phyloP scores from a whole-genome alignment of 306 rosid genomes.

The cucumber (Cucumis sativus) region DNA sequence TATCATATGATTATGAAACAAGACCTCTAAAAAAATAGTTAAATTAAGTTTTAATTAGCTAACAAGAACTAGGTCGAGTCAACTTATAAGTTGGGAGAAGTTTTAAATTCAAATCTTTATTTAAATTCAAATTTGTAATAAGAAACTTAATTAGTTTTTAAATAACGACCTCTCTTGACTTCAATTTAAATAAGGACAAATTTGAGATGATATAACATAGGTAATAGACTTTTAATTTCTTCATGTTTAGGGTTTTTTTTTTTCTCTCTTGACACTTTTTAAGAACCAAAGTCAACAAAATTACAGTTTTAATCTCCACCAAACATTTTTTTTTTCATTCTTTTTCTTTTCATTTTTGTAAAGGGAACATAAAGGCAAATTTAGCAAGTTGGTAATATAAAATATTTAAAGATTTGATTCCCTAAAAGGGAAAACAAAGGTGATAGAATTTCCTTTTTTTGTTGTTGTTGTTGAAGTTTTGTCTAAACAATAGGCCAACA shows the following conservation, averaged over 20 bases:
- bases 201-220: background rate
- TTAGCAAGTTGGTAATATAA: background rate
- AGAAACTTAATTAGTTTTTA: too few relatives aligned
- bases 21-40: background rate
- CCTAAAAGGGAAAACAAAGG: background rate
- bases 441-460: background rate
- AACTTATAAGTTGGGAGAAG: too few relatives aligned
- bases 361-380: background rate
- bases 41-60: too few relatives aligned
- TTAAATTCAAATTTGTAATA: too few relatives aligned
- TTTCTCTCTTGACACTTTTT: background rate
- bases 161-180: background rate
- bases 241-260: background rate
- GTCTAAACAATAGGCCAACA: background rate
- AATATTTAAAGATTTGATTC: constrained; percentile 4
- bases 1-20: too few relatives aligned
- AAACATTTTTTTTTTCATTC: background rate
- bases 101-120: too few relatives aligned
- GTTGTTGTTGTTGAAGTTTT: background rate
- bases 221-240: background rate
- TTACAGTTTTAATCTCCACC: background rate
- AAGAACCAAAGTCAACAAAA: background rate
- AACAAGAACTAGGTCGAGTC: too few relatives aligned
- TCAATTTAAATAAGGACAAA: background rate
- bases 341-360: too few relatives aligned